phyloP scores from a whole-genome alignment of 257 asterid species.

The Mentha longifolia region DNA sequence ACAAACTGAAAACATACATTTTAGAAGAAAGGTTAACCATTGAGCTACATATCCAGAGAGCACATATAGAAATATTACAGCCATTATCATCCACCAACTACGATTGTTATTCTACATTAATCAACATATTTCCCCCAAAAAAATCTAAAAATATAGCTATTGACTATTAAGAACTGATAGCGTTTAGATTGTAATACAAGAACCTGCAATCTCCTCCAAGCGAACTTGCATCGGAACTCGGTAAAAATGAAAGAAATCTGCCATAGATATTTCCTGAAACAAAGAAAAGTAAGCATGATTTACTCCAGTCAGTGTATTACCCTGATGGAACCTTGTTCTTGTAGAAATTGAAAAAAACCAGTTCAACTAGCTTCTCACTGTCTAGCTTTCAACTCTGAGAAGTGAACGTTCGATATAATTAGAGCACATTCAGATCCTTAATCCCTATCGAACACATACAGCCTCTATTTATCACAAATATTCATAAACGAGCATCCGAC shows the following conservation, averaged over 20 bases:
- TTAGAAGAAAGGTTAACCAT: constrained; percentile 16
- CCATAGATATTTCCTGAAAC: constrained; percentile 37
- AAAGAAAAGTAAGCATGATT: constrained; percentile 5
- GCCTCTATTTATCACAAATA: constrained; percentile 13
- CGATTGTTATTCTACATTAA: constrained; percentile 27
- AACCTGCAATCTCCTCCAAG: constrained; percentile 32
- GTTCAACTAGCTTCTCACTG: constrained; percentile 8
- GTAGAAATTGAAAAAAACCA: neutral
- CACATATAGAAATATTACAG: constrained; percentile 35
- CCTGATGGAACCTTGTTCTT: neutral
- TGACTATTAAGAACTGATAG: neutral
- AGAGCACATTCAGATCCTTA: constrained; percentile 7
- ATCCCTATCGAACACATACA: neutral
- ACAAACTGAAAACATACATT: constrained; percentile 17
- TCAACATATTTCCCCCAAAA: constrained; percentile 26
- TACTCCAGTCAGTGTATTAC: neutral
- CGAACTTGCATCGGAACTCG: constrained; percentile 28
- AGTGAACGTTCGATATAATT: neutral
- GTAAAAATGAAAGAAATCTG: constrained; percentile 24
- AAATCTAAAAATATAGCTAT: constrained; percentile 14
- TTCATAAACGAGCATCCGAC: neutral
- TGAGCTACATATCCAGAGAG: constrained; percentile 27
- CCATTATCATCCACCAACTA: constrained; percentile 26
- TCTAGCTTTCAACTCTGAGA: constrained; percentile 2
- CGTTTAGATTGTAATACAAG: constrained; percentile 23